Percentiles rank a stretch among this genome's conserved stretches.
Evolutionary conservation across 2,329 filamentous ascomycete species (phyloP).

Genomic region (Colletotrichum incanum): DNA sequence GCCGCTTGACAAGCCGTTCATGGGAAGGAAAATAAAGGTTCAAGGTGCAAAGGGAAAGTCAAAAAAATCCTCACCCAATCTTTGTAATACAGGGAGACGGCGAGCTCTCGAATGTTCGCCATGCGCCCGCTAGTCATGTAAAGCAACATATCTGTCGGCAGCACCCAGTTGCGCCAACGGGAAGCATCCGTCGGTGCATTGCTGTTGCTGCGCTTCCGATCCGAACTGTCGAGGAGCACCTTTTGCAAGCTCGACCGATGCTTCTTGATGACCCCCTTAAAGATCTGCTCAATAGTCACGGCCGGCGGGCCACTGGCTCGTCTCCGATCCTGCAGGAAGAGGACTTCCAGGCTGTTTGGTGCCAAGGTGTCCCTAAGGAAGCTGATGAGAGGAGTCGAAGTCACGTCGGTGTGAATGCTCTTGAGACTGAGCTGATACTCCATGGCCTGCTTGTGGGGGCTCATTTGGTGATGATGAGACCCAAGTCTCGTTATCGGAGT

Average conservation of each 20-base stretch:
- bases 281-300: constrained; percentile 80
- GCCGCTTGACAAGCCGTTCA: constrained; percentile 5
- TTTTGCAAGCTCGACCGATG: constrained; percentile 81
- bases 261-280: constrained; percentile 77
- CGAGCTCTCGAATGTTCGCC: constrained; percentile 79
- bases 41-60: neutral
- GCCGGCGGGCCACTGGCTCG: constrained; percentile 59
- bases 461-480: constrained; percentile 43
- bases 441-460: constrained; percentile 51
- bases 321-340: constrained; percentile 81
- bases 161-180: constrained; percentile 80
- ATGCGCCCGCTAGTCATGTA: constrained; percentile 86
- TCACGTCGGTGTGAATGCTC: constrained; percentile 81
- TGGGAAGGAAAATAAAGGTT: neutral
- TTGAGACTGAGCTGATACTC: constrained; percentile 79
- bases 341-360: constrained; percentile 83
- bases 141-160: constrained; percentile 77
- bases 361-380: constrained; percentile 85
- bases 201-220: constrained; percentile 56
- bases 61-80: constrained; percentile 77
- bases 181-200: constrained; percentile 51
- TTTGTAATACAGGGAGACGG: constrained; percentile 80
- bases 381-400: constrained; percentile 77
- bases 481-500: constrained; percentile 47
- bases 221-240: constrained; percentile 80